phyloP scores from a whole-genome alignment of 768 basidiomycete species.

The Hysterangium stoloniferum region DNA sequence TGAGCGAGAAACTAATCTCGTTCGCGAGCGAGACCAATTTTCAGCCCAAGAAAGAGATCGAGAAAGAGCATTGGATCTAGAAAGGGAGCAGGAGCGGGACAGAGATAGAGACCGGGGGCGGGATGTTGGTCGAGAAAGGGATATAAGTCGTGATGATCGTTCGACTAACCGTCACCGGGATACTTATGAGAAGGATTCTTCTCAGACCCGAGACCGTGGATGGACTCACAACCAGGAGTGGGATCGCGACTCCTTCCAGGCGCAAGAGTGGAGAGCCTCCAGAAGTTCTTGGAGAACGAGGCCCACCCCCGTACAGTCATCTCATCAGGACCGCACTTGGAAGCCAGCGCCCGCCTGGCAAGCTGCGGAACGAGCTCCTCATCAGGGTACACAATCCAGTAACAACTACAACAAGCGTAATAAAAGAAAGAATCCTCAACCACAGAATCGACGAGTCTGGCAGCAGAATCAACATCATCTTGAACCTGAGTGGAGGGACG shows the following conservation, averaged over 20 bases:
- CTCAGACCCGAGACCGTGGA: not conserved
- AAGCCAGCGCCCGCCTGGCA: constrained; percentile 69
- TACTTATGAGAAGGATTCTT: constrained; percentile 1
- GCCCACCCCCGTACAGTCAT: not conserved
- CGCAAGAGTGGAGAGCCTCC: constrained; percentile 1
- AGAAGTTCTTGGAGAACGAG: not conserved
- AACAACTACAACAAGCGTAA: constrained; percentile 28
- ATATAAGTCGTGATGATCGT: not conserved
- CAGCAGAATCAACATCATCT: constrained; percentile 54
- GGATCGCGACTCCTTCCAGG: constrained; percentile 1
- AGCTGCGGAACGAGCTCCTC: constrained; percentile 25
- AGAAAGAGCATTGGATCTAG: no score
- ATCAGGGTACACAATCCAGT: constrained; percentile 33
- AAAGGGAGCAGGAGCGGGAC: no score
- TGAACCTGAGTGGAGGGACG: constrained; percentile 21
- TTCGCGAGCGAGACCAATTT: no score
- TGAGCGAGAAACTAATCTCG: no score
- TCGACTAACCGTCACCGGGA: not conserved
- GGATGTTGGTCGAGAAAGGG: constrained; percentile 2
- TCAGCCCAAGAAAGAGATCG: no score
- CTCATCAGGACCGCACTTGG: constrained; percentile 52
- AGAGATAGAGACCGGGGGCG: not conserved
- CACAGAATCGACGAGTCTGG: constrained; percentile 34
- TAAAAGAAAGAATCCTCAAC: constrained; percentile 28
- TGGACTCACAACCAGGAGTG: constrained; percentile 6